Base-by-base conservation (phyloP, 495 filamentous ascomycete genomes). In the Xylaria intraflava region DNA sequence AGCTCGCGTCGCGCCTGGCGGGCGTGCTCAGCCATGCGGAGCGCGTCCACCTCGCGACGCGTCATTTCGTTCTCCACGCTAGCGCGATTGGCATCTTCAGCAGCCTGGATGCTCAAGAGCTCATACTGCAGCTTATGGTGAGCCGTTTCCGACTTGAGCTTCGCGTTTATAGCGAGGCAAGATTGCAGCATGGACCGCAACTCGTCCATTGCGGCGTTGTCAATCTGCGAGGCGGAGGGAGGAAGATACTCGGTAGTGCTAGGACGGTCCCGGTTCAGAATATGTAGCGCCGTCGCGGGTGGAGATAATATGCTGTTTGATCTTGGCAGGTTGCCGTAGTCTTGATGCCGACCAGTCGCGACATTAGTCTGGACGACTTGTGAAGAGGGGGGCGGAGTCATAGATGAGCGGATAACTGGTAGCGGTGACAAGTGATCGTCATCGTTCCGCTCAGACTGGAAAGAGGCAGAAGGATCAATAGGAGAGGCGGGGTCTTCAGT, bases 101-200 rank as follows among this genome's bases (percentile, higher is more conserved):
- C 81, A 38, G 87, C 92, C 61, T 94, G 88, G 46, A 97, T 88
- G 45, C 78, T 84, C 20, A 96, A 79, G 55, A 98, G 78, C 60
- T 84, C 89, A 62, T 93, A 89, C 65, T 96, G 92, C 43, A 98
- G 72, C 62, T 93, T 95, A 74, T 94, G 86, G 64, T 98, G 93
- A 22, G 94, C 84, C 1, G 88, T 85, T 41, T 87, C 85, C 76
- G 89, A 88, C 44, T 89, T 87, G 46, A 92, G 80, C 27, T 70
- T 74, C 31, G 75, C 72, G 44, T 85, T 75, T 49, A 83, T 78
- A 4, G 78, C 73, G n/a, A 78, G 59, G 26, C 72, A 72, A 3
- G 69, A 68, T 47, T 76, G 69, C n/a, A 80, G 58, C 72, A 79
- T 74, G 46, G 59, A 60, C 7, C 83, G 79, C 44, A 89, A 76